A percentile compares a stretch with the other conserved stretches of the same genome.
These are phyloP conservation scores for Aspergillus neoniger DNA, from an alignment of 2,329 filamentous ascomycete species.

Conservation along the genomic window DNA sequence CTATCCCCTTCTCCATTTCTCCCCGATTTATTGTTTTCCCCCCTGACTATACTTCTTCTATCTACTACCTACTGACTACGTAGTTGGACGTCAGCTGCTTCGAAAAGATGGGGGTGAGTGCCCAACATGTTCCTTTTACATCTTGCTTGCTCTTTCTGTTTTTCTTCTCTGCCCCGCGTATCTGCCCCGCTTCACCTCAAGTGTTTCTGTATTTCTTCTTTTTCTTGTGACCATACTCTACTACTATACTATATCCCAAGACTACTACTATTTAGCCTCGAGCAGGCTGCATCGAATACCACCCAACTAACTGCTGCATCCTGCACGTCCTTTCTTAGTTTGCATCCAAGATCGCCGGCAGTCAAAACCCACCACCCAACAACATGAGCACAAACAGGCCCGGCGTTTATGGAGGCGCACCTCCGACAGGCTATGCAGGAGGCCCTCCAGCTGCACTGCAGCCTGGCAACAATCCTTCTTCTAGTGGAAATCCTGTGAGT, in stretches of 20 bases:
- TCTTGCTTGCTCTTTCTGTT: background rate
- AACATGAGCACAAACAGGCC: constrained; percentile 22
- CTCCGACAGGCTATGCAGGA: constrained; percentile 41
- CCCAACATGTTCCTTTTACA: background rate
- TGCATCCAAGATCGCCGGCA: constrained; percentile 43
- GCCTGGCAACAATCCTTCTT: constrained; percentile 24
- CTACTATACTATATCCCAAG: background rate
- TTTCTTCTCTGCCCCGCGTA: constrained; percentile 10
- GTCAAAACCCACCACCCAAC: constrained; percentile 29
- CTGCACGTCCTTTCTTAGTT: constrained; percentile 30
- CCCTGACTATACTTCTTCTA: background rate
- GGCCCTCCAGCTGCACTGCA: constrained; percentile 40
- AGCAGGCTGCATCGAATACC: no score
- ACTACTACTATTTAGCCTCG: background rate
- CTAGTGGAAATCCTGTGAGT: constrained; percentile 46
- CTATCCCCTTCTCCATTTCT: background rate
- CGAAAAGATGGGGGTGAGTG: background rate
- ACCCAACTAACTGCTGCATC: constrained; percentile 18
- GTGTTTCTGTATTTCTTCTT: background rate
- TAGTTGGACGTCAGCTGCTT: background rate
- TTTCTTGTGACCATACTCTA: background rate
- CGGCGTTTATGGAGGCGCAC: constrained; percentile 37
- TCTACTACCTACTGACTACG: background rate
- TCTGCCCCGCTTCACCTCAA: constrained; percentile 5
- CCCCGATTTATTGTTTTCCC: background rate